Conservation (phyloP, 805 yeast genomes). For the Candida arabinofermentans region DNA sequence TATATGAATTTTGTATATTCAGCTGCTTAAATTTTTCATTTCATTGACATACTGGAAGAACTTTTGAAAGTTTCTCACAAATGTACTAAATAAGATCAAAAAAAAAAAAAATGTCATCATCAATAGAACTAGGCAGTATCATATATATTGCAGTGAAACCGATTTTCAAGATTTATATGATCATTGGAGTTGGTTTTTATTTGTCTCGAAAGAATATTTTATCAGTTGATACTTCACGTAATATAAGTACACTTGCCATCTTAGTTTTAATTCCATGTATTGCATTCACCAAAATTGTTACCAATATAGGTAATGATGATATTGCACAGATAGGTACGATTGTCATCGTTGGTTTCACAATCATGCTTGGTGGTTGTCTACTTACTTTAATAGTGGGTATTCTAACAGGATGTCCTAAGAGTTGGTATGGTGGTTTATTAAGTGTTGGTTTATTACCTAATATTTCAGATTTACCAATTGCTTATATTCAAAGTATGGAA, state of each 20-base stretch:
- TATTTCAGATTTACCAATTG: conserved; percentile 80
- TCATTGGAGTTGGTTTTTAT: conserved; percentile 61
- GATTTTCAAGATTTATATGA: conserved; percentile 75
- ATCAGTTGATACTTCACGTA: conserved; percentile 63
- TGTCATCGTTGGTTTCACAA: conserved; percentile 42
- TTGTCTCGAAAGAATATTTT: conserved; percentile 62
- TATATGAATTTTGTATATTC: no score
- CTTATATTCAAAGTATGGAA: conserved; percentile 71
- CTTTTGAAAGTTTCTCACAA: neutral
- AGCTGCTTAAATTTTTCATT: no score
- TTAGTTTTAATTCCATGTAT: conserved; percentile 70
- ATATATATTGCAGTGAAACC: conserved; percentile 82
- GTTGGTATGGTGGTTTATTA: conserved; percentile 70
- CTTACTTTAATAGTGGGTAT: conserved; percentile 39
- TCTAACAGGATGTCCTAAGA: conserved; percentile 57
- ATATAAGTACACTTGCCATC: conserved; percentile 65
- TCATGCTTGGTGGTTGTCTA: conserved; percentile 42
- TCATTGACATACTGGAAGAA: no score
- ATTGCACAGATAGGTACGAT: conserved; percentile 68
- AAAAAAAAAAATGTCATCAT: conserved; percentile 3
- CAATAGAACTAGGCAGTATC: conserved; percentile 51
- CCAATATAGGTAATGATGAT: conserved; percentile 61
- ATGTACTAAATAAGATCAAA: conserved; percentile 1
- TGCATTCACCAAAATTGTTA: conserved; percentile 68
- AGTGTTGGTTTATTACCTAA: conserved; percentile 76